Conservation (phyloP, 139 green algal genomes). For the Micromonas commoda region DNA sequence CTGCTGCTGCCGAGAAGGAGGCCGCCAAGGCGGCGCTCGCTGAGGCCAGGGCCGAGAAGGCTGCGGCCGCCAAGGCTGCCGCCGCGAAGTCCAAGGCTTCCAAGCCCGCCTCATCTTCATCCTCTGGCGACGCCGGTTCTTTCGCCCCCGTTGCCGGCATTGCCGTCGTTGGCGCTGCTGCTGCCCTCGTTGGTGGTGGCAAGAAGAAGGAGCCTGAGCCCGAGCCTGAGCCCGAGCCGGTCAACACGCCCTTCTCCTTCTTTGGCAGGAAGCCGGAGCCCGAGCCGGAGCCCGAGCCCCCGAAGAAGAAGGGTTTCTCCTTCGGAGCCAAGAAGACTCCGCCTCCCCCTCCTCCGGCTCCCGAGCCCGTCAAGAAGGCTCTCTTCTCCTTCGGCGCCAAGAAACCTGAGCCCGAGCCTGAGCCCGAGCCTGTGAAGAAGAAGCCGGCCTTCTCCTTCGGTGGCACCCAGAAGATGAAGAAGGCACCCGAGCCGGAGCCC, state of each 20-base stretch:
- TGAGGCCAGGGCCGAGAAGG: neutral
- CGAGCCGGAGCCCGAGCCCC: too few relatives aligned
- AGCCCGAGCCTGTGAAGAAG: neutral
- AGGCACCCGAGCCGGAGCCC: neutral
- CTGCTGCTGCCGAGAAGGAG: too few relatives aligned
- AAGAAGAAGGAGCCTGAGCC: too few relatives aligned
- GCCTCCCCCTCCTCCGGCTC: too few relatives aligned
- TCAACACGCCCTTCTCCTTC: too few relatives aligned
- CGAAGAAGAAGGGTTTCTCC: neutral
- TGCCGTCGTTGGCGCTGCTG: too few relatives aligned
- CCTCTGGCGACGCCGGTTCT: too few relatives aligned
- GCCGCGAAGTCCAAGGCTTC: neutral
- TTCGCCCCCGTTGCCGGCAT: too few relatives aligned
- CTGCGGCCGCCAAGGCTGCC: neutral
- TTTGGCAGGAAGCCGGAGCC: too few relatives aligned
- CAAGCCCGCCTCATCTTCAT: neutral
- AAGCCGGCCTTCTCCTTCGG: neutral
- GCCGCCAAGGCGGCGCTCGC: neutral
- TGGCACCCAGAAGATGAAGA: too few relatives aligned
- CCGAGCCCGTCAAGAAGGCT: neutral
- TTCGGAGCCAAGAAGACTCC: neutral
- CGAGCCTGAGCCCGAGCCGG: too few relatives aligned
- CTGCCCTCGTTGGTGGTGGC: too few relatives aligned
- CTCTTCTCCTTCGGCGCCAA: neutral
- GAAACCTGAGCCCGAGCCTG: neutral